Percentiles rank a stretch among this genome's conserved stretches.
Conservation (phyloP, 169 alveolate genomes). For the Toxoplasma gondii region DNA sequence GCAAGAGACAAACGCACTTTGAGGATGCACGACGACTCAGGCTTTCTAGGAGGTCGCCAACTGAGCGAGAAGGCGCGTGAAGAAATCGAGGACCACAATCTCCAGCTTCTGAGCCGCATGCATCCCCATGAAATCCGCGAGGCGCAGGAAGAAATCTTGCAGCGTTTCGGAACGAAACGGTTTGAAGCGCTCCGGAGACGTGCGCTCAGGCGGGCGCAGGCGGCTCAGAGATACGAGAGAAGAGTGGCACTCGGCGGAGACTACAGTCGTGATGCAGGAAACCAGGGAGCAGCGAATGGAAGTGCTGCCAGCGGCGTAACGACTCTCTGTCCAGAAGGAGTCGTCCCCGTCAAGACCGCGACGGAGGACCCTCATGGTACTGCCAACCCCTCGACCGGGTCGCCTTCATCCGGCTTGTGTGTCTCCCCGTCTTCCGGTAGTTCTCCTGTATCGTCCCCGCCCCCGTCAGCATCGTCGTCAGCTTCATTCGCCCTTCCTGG, state of each 20-base stretch:
- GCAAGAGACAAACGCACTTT: neutral
- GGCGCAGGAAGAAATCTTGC: slow-evolving; percentile 13
- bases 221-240: neutral
- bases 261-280: neutral
- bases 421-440: neutral
- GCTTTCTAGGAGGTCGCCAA: neutral
- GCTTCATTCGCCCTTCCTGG: neutral
- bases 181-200: slow-evolving; percentile 33
- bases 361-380: neutral
- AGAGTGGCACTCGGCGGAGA: neutral
- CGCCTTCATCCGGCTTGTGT: neutral
- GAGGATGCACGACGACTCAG: neutral
- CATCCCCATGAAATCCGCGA: slow-evolving; percentile 19
- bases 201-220: neutral
- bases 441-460: neutral
- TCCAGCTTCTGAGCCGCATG: neutral
- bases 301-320: neutral
- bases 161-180: slow-evolving; percentile 27
- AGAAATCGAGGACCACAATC: neutral
- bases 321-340: neutral
- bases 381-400: neutral
- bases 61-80: neutral
- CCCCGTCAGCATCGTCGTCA: neutral
- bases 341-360: neutral
- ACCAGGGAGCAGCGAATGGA: neutral